phyloP scores from a whole-genome alignment of 176 grass and related monocot genomes.

The Musa beccarii region DNA sequence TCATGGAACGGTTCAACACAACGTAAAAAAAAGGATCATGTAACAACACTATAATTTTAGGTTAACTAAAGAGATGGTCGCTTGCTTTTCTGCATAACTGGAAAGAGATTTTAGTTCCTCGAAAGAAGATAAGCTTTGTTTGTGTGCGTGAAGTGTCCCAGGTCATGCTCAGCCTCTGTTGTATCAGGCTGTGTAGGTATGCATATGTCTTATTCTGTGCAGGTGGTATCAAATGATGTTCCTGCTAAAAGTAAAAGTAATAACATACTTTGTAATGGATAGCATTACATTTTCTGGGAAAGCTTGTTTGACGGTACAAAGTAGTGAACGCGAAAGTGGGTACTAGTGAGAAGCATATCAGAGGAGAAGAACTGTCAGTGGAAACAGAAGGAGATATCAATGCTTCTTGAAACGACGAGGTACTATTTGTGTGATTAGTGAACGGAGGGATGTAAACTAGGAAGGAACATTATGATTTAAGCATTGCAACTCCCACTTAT shows the following conservation, averaged over 20 bases:
- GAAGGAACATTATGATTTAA: too few species aligned
- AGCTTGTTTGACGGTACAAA: constrained; percentile 45
- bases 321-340: constrained; percentile 18
- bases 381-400: constrained; percentile 11
- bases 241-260: constrained; percentile 23
- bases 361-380: constrained; percentile 12
- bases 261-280: constrained; percentile 1
- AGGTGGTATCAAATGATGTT: constrained; percentile 24
- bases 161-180: not conserved
- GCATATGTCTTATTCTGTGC: constrained; percentile 17
- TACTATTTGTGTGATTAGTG: not conserved
- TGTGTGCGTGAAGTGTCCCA: not conserved
- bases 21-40: not conserved
- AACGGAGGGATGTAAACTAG: not conserved
- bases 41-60: too few species aligned
- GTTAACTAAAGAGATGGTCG: too few species aligned
- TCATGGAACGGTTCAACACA: not conserved
- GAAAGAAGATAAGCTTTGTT: not conserved
- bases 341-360: not conserved
- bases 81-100: too few species aligned
- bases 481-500: not conserved
- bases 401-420: not conserved
- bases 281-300: not conserved
- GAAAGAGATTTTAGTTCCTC: not conserved
- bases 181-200: not conserved